Conservation (phyloP, 495 filamentous ascomycete species). For the Penicillium samsonianum region DNA sequence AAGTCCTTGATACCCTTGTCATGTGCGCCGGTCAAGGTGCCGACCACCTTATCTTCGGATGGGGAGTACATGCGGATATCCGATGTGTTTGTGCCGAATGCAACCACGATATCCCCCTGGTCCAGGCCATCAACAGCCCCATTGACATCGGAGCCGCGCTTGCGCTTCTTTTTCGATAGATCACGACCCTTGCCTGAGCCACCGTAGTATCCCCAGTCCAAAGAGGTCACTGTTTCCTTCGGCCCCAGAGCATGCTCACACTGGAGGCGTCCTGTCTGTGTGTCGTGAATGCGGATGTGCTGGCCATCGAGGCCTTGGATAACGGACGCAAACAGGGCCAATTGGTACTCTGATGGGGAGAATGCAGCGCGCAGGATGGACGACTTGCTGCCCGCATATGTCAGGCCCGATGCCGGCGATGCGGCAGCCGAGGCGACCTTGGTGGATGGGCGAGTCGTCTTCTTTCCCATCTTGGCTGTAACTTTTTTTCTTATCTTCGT, state of each 20-base stretch:
- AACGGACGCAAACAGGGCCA: slow-evolving; percentile 60
- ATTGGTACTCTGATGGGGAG: slow-evolving; percentile 56
- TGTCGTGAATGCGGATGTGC: slow-evolving; percentile 61
- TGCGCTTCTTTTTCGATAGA: slow-evolving; percentile 59
- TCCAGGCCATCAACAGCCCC: slow-evolving; percentile 38
- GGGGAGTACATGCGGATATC: slow-evolving; percentile 58
- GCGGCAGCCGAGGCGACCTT: slow-evolving; percentile 53
- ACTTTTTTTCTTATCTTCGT: slow-evolving; percentile 19
- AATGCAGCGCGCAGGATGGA: slow-evolving; percentile 56
- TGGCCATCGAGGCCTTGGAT: slow-evolving; percentile 61
- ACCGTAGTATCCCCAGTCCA: slow-evolving; percentile 57
- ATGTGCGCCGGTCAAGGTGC: slow-evolving; percentile 52
- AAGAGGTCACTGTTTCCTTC: slow-evolving; percentile 54
- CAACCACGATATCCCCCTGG: slow-evolving; percentile 50
- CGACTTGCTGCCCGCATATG: slow-evolving; percentile 45
- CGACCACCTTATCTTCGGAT: slow-evolving; percentile 51
- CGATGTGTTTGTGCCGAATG: slow-evolving; percentile 55
- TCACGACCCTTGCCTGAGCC: slow-evolving; percentile 37
- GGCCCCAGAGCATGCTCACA: slow-evolving; percentile 56
- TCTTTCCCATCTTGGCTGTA: slow-evolving; percentile 50
- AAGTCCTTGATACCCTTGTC: slow-evolving; percentile 57
- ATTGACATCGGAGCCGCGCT: slow-evolving; percentile 51
- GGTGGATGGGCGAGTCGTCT: slow-evolving; percentile 45
- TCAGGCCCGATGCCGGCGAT: slow-evolving; percentile 41
- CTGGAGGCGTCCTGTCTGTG: slow-evolving; percentile 55